Conservation (phyloP, 2,329 filamentous ascomycete species). For the Colletotrichum eremochloae region DNA sequence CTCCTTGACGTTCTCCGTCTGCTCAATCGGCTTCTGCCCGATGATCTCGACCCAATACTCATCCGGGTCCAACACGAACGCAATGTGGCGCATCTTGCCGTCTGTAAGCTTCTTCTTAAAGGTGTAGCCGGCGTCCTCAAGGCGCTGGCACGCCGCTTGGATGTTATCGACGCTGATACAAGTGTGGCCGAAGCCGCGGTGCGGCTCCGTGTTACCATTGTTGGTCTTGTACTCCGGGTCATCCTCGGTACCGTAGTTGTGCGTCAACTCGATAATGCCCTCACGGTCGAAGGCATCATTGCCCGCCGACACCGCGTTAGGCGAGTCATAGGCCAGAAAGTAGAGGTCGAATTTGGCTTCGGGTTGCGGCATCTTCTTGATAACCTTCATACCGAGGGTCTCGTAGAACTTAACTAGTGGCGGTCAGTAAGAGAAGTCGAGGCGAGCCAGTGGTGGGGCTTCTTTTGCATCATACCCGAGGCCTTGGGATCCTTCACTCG, state of each 20-base stretch:
- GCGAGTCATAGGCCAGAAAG: slow-evolving; percentile 90
- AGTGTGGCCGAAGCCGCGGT: slow-evolving; percentile 87
- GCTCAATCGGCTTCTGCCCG: slow-evolving; percentile 77
- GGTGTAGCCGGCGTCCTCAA: slow-evolving; percentile 90
- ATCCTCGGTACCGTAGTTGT: slow-evolving; percentile 89
- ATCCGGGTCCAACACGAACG: slow-evolving; percentile 91
- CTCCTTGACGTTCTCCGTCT: slow-evolving; percentile 77
- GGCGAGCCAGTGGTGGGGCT: neutral
- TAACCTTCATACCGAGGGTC: slow-evolving; percentile 86
- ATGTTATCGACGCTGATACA: slow-evolving; percentile 88
- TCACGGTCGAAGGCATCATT: slow-evolving; percentile 84
- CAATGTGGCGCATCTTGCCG: slow-evolving; percentile 88
- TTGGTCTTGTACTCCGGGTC: slow-evolving; percentile 84
- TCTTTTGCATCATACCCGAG: slow-evolving; percentile 66
- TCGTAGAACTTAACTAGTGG: slow-evolving; percentile 88
- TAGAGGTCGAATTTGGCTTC: slow-evolving; percentile 96
- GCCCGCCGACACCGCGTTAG: slow-evolving; percentile 79
- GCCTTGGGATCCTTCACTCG: slow-evolving; percentile 94
- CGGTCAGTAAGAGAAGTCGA: slow-evolving; percentile 20
- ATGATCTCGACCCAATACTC: slow-evolving; percentile 90
- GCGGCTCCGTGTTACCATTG: slow-evolving; percentile 92
- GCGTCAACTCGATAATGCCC: slow-evolving; percentile 88
- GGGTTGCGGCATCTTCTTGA: slow-evolving; percentile 85
- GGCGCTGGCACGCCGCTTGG: slow-evolving; percentile 87
- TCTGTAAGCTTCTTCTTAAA: slow-evolving; percentile 97